Conservation (phyloP, 2,329 filamentous ascomycete species). For the Trichoderma sp. region DNA sequence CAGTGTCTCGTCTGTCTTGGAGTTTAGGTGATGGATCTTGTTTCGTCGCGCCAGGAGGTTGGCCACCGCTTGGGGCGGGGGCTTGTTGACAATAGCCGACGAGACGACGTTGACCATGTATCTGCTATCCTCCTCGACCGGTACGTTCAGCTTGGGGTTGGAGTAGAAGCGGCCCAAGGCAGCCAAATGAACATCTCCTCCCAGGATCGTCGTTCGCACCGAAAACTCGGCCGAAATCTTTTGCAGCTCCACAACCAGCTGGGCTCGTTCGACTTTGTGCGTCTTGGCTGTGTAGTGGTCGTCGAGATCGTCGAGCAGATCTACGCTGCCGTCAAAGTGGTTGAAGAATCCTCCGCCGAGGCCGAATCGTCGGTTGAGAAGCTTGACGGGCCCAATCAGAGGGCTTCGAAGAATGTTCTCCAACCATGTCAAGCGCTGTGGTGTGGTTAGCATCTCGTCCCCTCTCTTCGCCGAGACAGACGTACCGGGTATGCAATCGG, state of each 20-base stretch:
- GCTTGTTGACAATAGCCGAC: slow-evolving; percentile 94
- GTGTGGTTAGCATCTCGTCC: not conserved
- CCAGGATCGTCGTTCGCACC: slow-evolving; percentile 85
- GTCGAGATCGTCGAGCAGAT: slow-evolving; percentile 88
- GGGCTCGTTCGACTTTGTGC: slow-evolving; percentile 84
- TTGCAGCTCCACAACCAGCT: slow-evolving; percentile 79
- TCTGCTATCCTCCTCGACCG: slow-evolving; percentile 80
- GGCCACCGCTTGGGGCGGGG: slow-evolving; percentile 81
- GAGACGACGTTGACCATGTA: slow-evolving; percentile 96
- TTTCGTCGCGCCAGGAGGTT: slow-evolving; percentile 91
- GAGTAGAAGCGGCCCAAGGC: slow-evolving; percentile 95
- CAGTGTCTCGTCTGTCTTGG: slow-evolving; percentile 85
- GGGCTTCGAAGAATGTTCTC: slow-evolving; percentile 90
- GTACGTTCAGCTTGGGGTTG: slow-evolving; percentile 75
- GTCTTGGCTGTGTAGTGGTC: slow-evolving; percentile 94
- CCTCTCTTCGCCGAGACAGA: slow-evolving; percentile 37
- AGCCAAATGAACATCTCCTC: slow-evolving; percentile 90
- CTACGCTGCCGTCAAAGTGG: slow-evolving; percentile 88
- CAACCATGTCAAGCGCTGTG: slow-evolving; percentile 84
- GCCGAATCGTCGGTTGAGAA: slow-evolving; percentile 88
- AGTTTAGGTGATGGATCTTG: slow-evolving; percentile 71
- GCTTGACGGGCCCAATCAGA: slow-evolving; percentile 82
- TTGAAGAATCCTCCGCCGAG: slow-evolving; percentile 86
- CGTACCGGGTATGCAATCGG: slow-evolving; percentile 79
- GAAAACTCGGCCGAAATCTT: slow-evolving; percentile 82